These are phyloP conservation scores for Talaromyces marneffei DNA, from an alignment of 2,329 filamentous ascomycete genomes.

Conservation along the genomic window DNA sequence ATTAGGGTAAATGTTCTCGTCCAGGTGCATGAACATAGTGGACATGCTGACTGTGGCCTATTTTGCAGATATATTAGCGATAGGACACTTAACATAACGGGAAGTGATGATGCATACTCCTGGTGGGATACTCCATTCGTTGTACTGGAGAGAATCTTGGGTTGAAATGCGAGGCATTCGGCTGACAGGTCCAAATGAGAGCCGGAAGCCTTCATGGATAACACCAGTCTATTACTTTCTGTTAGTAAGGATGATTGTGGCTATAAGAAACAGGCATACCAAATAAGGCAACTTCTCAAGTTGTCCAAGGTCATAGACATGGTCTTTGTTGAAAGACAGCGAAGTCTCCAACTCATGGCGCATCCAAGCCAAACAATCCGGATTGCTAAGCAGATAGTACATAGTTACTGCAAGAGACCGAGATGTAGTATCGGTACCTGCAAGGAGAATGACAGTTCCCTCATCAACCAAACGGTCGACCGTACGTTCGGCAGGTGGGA, in stretches of 20 bases:
- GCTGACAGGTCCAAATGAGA: conserved; percentile 2
- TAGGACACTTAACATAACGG: not conserved
- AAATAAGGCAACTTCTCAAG: conserved; percentile 5
- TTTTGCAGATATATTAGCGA: not conserved
- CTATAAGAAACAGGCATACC: not conserved
- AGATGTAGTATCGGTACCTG: not conserved
- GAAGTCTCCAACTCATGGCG: not conserved
- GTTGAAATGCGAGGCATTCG: not conserved
- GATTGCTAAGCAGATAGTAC: not conserved
- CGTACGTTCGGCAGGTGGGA: not conserved
- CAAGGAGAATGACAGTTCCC: not conserved
- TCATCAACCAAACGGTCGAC: conserved; percentile 1
- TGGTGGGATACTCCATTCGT: not conserved
- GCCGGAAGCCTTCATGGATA: not conserved
- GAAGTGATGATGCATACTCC: not conserved
- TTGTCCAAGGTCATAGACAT: not conserved
- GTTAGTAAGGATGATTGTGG: not conserved
- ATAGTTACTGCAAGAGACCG: not conserved
- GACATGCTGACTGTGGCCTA: conserved; percentile 13
- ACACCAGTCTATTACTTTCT: not conserved
- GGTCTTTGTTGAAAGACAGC: not conserved
- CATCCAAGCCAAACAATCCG: not conserved
- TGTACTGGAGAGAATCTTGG: not conserved
- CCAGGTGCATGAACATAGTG: conserved; percentile 21
- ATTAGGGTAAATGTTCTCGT: conserved; percentile 24